Conservation (phyloP, 306 rosid species). For the Cercis canadensis region DNA sequence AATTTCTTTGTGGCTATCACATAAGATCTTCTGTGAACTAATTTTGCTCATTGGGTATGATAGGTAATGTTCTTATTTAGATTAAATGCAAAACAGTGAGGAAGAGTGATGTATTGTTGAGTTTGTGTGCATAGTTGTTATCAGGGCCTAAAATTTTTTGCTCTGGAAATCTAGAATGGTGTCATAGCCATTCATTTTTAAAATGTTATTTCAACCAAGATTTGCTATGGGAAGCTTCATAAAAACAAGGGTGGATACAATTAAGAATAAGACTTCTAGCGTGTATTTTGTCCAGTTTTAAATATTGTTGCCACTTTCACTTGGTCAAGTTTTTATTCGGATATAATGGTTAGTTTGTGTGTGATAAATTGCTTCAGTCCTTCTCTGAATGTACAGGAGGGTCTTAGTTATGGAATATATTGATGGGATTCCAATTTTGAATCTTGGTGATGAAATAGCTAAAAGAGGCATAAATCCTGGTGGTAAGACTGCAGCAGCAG, state of each 20-base stretch:
- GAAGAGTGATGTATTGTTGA: slow-evolving; percentile 31
- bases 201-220: no score
- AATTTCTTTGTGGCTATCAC: slow-evolving; percentile 11
- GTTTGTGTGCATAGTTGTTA: slow-evolving; percentile 9
- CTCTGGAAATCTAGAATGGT: no score
- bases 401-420: slow-evolving; percentile 90
- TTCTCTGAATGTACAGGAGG: slow-evolving; percentile 66
- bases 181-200: no score
- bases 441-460: slow-evolving; percentile 91
- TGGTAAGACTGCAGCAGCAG: slow-evolving; percentile 76
- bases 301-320: neutral
- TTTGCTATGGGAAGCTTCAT: no score
- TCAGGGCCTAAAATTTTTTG: slow-evolving; percentile 6
- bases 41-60: slow-evolving; percentile 22
- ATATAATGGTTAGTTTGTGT: slow-evolving; percentile 33
- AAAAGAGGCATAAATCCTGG: slow-evolving; percentile 84
- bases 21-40: neutral
- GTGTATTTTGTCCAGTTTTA: slow-evolving; percentile 1
- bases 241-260: no score
- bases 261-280: neutral
- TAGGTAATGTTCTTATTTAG: neutral
- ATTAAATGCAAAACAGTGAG: slow-evolving; percentile 15
- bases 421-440: slow-evolving; percentile 87
- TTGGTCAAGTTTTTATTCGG: neutral
- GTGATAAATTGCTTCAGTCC: slow-evolving; percentile 33